Conservation (phyloP, 1,139 yeast species). For the Yamadazyma trypodendri region DNA sequence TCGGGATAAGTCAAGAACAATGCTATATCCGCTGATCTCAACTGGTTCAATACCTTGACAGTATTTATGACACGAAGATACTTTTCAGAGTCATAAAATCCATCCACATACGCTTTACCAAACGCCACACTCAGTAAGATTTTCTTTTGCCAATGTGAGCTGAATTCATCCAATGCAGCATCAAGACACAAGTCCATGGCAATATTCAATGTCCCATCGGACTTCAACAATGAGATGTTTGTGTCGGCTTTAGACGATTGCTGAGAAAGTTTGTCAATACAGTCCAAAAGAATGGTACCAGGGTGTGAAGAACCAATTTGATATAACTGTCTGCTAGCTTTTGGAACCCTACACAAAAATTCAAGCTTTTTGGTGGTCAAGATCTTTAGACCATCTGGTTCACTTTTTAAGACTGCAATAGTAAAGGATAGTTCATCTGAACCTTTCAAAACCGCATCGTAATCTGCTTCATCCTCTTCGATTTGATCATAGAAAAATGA, state of each 20-base stretch:
- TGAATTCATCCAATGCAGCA: constrained; percentile 79
- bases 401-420: constrained; percentile 46
- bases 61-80: constrained; percentile 62
- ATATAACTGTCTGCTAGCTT: constrained; percentile 59
- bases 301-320: constrained; percentile 83
- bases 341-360: constrained; percentile 64
- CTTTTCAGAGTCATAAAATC: constrained; percentile 49
- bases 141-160: constrained; percentile 74
- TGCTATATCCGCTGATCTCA: constrained; percentile 65
- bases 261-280: constrained; percentile 67
- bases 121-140: constrained; percentile 79
- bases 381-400: constrained; percentile 70
- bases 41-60: constrained; percentile 67
- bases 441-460: constrained; percentile 26
- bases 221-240: constrained; percentile 56
- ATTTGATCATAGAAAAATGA: constrained; percentile 44
- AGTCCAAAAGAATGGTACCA: constrained; percentile 78
- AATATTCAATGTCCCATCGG: constrained; percentile 48
- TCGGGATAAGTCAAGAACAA: constrained; percentile 64
- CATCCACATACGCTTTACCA: constrained; percentile 68
- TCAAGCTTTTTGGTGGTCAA: constrained; percentile 60
- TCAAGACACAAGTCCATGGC: constrained; percentile 74
- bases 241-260: constrained; percentile 86
- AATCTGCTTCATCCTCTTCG: constrained; percentile 33
- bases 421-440: constrained; percentile 31